Base-by-base conservation (phyloP, 1,284 basidiomycete genomes). In the Ustilago lituana region DNA sequence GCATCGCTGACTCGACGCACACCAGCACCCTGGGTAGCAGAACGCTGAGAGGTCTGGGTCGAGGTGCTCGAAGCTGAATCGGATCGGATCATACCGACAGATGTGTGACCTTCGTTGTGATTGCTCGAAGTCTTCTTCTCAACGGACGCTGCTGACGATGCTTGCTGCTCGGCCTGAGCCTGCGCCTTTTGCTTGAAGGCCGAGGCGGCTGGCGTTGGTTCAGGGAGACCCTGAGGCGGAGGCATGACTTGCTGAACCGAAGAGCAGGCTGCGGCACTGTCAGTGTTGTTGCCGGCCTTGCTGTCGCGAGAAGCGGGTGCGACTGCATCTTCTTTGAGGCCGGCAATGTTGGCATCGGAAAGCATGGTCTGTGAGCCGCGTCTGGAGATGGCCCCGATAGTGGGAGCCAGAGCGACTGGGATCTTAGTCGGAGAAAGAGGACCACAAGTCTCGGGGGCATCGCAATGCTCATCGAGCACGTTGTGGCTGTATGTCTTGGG, bases 391-490 rank as follows among this genome's bases (percentile, higher is more conserved):
- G 59, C 60, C 3, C 66, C 66, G 8, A 69, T 48, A 23, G 66
- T 64, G 6, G 61, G 66, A 8, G 53, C 66, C 33, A 60, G n/a
- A 12, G 66, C 61, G 12, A 70, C 43, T 11, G 59, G 31, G 26
- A 70, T 65, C 58, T 65, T 70, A 53, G 62, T 61, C 12, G 67
- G 67, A 2, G 67, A 70, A 20, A 65, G 32, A 20, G 67, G 62
- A n/a, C 62, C 67, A 31, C 50, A 15, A 4, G 67, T 70, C 44
- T 70, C 58, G 27, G 67, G 53, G 7, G 66, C 66, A 27, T 45
- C 41, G 53, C 66, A 69, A n/a, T 46, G 60, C 33, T 54, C 41
- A 8, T 39, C 53, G 22, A 17, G 4, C 10, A 22, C 23, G 19
- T 4, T 24, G 14, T 12, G 45, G 15, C 6, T 23, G n/a, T 37